Evolutionary conservation across 208 protist genomes (phyloP).

Genomic region (Zelonia costaricensis): DNA sequence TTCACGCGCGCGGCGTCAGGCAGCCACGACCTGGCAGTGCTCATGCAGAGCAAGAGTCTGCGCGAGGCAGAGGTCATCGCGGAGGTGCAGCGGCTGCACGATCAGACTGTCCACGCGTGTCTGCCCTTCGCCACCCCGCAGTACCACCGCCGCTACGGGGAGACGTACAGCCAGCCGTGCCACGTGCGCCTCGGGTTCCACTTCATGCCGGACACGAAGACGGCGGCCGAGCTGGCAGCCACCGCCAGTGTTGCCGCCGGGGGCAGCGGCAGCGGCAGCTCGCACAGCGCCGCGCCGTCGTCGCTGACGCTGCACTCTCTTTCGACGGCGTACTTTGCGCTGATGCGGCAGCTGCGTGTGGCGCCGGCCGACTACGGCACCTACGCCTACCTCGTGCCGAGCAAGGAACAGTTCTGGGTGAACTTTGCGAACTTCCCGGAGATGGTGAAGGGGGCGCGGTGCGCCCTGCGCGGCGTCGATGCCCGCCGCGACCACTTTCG

Average conservation of each 20-base stretch:
- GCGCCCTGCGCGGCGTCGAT: constrained; percentile 73
- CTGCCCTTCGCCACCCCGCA: constrained; percentile 83
- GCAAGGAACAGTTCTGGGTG: constrained; percentile 77
- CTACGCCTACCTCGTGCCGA: constrained; percentile 77
- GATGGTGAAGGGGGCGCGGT: constrained; percentile 83
- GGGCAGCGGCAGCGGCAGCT: neutral
- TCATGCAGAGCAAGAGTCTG: constrained; percentile 69
- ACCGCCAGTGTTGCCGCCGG: neutral
- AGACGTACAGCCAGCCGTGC: constrained; percentile 87
- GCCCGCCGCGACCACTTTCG: constrained; percentile 67
- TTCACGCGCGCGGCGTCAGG: constrained; percentile 56
- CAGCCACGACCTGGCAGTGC: constrained; percentile 40
- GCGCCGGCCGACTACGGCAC: constrained; percentile 44
- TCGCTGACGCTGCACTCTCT: constrained; percentile 50
- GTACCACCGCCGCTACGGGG: constrained; percentile 78
- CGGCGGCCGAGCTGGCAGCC: constrained; percentile 20
- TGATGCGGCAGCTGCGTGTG: constrained; percentile 69
- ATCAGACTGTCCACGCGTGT: constrained; percentile 66
- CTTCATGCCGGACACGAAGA: constrained; percentile 42
- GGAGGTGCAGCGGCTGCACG: constrained; percentile 63
- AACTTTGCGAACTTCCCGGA: constrained; percentile 80
- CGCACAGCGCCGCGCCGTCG: neutral
- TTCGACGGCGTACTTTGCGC: constrained; percentile 62
- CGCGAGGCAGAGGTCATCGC: constrained; percentile 70
- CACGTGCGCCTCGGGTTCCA: constrained; percentile 78